phyloP scores from a whole-genome alignment of 192 early-diverging fungal genomes.

The Linnemannia exigua region DNA sequence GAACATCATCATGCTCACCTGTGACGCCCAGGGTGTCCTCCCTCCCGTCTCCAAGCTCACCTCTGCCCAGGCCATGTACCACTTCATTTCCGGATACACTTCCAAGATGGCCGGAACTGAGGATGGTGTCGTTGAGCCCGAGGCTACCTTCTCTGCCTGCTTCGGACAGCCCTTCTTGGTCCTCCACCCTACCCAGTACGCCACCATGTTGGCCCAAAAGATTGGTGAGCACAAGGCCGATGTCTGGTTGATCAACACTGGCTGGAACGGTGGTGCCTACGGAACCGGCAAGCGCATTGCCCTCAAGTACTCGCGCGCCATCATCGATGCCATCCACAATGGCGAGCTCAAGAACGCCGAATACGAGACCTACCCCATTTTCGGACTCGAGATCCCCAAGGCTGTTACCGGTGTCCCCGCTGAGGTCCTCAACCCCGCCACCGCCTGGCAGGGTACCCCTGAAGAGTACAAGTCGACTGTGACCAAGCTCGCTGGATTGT shows the following conservation, averaged over 20 bases:
- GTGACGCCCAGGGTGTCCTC: constrained; percentile 96
- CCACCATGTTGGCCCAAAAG: constrained; percentile 96
- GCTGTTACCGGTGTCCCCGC: constrained; percentile 80
- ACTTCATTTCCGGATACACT: constrained; percentile 99
- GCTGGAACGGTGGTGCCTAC: constrained; percentile 96
- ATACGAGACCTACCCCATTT: constrained; percentile 89
- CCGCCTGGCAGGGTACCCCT: constrained; percentile 85
- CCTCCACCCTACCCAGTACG: constrained; percentile 95
- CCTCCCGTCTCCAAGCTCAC: constrained; percentile 93
- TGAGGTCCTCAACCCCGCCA: constrained; percentile 89
- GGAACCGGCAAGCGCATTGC: constrained; percentile 93
- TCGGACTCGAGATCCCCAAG: constrained; percentile 91
- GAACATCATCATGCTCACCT: constrained; percentile 97
- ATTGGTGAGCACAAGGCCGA: constrained; percentile 88
- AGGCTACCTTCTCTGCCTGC: constrained; percentile 93
- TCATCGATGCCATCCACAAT: constrained; percentile 97
- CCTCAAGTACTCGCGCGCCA: constrained; percentile 97
- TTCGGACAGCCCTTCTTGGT: constrained; percentile 97
- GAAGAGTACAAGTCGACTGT: constrained; percentile 76
- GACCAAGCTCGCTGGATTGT: constrained; percentile 84
- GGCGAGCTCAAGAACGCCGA: constrained; percentile 90
- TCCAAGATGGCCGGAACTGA: constrained; percentile 98
- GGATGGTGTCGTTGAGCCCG: constrained; percentile 91
- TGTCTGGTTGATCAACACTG: constrained; percentile 98
- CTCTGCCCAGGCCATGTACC: constrained; percentile 93